Percentiles rank a stretch among this genome's conserved stretches.
These are phyloP conservation scores for Starmera pachycereana DNA, from an alignment of 805 yeast species.

Conservation along the genomic window DNA sequence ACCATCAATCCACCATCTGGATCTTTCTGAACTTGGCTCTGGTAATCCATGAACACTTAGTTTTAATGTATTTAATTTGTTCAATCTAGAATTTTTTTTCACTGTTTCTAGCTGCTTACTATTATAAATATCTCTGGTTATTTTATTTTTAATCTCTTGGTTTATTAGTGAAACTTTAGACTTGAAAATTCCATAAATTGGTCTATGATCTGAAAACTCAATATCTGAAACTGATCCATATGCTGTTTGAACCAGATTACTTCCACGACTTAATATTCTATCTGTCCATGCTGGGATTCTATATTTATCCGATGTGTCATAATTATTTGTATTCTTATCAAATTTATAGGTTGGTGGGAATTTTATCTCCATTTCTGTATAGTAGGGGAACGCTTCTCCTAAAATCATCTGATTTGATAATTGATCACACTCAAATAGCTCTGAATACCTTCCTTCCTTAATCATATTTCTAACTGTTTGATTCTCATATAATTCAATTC, in stretches of 20 bases:
- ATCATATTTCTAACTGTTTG: constrained; percentile 58
- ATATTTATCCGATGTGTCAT: constrained; percentile 86
- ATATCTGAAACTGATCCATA: constrained; percentile 53
- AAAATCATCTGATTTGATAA: constrained; percentile 62
- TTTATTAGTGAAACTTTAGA: constrained; percentile 59
- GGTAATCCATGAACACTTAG: constrained; percentile 41
- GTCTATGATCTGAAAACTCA: constrained; percentile 80
- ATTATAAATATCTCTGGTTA: constrained; percentile 49
- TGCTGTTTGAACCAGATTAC: constrained; percentile 42
- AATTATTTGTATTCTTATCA: constrained; percentile 71
- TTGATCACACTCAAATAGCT: constrained; percentile 67
- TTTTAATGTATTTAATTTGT: constrained; percentile 15
- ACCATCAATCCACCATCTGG: constrained; percentile 89
- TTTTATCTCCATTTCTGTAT: constrained; percentile 66
- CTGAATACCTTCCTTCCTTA: constrained; percentile 33
- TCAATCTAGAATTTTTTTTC: constrained; percentile 7
- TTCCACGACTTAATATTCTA: constrained; percentile 60
- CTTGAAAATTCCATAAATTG: constrained; percentile 66
- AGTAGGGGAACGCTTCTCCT: constrained; percentile 73
- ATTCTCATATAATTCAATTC: constrained; percentile 55
- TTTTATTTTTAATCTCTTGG: constrained; percentile 36
- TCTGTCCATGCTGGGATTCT: constrained; percentile 99
- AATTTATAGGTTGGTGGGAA: constrained; percentile 93
- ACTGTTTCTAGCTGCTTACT: constrained; percentile 31
- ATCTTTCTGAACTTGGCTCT: constrained; percentile 75